Conservation (phyloP, 2,329 filamentous ascomycete genomes). For the Phaeophleospora eucalypticola region DNA sequence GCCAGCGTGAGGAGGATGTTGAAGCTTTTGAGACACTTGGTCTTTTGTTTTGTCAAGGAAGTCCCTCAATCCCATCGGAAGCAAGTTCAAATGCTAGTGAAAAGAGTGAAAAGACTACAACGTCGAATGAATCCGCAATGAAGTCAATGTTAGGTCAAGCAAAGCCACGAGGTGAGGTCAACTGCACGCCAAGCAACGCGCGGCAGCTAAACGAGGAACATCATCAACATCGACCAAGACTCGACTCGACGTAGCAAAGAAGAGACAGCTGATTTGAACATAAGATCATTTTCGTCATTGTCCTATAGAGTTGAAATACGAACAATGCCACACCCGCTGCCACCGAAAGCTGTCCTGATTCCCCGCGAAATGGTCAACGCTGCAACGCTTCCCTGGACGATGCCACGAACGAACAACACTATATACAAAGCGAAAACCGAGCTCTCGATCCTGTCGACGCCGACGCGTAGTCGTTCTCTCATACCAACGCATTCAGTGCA, state of each 20-base stretch:
- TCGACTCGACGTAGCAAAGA: no score
- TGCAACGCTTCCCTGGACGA: neutral
- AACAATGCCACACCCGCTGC: neutral
- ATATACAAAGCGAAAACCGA: slow-evolving; percentile 1
- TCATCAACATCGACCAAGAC: no score
- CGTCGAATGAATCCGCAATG: no score
- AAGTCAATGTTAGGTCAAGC: no score
- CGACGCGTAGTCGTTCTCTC: slow-evolving; percentile 8
- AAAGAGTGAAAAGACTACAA: no score
- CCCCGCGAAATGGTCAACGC: no score
- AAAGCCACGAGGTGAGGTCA: slow-evolving; percentile 3
- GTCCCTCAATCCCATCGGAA: neutral
- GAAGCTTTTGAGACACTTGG: neutral
- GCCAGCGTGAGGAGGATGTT: neutral
- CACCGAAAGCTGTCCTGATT: no score
- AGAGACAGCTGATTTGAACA: no score
- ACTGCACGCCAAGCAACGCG: no score
- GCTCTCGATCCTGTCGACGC: slow-evolving; percentile 6
- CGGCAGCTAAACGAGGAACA: no score
- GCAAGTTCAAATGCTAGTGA: no score
- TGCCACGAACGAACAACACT: neutral
- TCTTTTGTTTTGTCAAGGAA: neutral
- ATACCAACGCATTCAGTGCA: slow-evolving; percentile 5
- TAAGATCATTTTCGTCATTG: neutral
- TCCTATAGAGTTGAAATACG: slow-evolving; percentile 1